These are phyloP conservation scores for Harringtonia aguacate DNA, from an alignment of 2,329 filamentous ascomycete genomes.

Conservation along the genomic window DNA sequence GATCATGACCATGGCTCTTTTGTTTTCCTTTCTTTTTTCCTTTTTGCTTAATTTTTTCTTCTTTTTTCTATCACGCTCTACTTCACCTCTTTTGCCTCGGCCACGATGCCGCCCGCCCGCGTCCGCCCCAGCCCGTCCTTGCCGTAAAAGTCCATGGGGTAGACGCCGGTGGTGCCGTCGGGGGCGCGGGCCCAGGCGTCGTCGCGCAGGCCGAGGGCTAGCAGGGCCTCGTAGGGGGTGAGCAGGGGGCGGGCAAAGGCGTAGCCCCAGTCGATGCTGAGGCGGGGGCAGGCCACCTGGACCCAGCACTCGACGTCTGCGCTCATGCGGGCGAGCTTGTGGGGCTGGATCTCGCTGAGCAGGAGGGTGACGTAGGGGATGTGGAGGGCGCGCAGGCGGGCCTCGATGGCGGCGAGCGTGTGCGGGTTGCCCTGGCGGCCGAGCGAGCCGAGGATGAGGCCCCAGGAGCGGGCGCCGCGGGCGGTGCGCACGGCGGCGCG, in stretches of 20 bases:
- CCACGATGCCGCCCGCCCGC: too few relatives aligned
- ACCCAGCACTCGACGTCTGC: constrained; percentile 94
- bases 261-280: constrained; percentile 99
- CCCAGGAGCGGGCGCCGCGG: constrained; percentile 65
- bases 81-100: not conserved
- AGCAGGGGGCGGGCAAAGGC: constrained; percentile 81
- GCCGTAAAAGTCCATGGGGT: constrained; percentile 98
- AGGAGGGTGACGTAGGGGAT: constrained; percentile 79
- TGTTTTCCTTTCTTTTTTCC: not conserved
- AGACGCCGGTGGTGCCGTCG: constrained; percentile 56
- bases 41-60: too few relatives aligned
- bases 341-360: constrained; percentile 91
- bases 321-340: constrained; percentile 81
- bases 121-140: constrained; percentile 83
- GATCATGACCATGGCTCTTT: not conserved
- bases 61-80: not conserved
- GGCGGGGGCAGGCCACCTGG: constrained; percentile 88
- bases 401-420: constrained; percentile 79
- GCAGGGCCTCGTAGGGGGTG: constrained; percentile 89
- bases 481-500: constrained; percentile 67
- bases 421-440: constrained; percentile 93
- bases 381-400: constrained; percentile 56
- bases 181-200: constrained; percentile 43
- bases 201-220: constrained; percentile 71
- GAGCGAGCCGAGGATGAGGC: constrained; percentile 83